Evolutionary conservation across 768 basidiomycete genomes (phyloP), one percentile per base, ranked within the genome.

Genomic region (Leucosporidium scottii): DNA sequence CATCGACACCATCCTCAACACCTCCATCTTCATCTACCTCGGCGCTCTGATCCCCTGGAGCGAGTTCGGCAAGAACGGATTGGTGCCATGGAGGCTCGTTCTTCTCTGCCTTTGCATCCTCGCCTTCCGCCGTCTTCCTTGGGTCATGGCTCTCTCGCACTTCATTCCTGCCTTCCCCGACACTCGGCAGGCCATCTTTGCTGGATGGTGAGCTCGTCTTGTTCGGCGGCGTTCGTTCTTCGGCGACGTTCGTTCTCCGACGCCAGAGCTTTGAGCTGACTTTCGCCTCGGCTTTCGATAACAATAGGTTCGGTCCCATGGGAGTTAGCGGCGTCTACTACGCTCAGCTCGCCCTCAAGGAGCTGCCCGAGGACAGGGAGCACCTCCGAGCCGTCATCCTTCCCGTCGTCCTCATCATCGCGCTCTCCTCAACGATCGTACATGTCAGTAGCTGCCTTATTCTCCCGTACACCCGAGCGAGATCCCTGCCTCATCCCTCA

Each of bases 191-290:
- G 67, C 76, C 1, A 27, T 73, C 2, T 81, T 81, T 65, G 76
- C 79, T 2, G 80, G 79, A 13, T 80, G 75, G 70, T 80, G 78
- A 59, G 79, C 76, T 75, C 77, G n/a, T 21, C 21, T n/a, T n/a
- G n/a, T n/a, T n/a, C n/a, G n/a, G n/a, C n/a, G n/a, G n/a, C n/a
- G n/a, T n/a, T n/a, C n/a, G n/a, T n/a, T n/a, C n/a, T n/a, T n/a
- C n/a, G n/a, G n/a, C n/a, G n/a, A n/a, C n/a, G n/a, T n/a, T n/a
- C n/a, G n/a, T n/a, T n/a, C n/a, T n/a, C n/a, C n/a, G n/a, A n/a
- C n/a, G n/a, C n/a, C n/a, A n/a, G n/a, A n/a, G n/a, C n/a, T n/a
- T n/a, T n/a, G n/a, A n/a, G n/a, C n/a, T n/a, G n/a, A n/a, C n/a
- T n/a, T n/a, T n/a, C n/a, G n/a, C n/a, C n/a, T n/a, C n/a, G n/a